Evolutionary conservation across 768 basidiomycete genomes (phyloP).

Genomic region (Tricholoma flavovirens): DNA sequence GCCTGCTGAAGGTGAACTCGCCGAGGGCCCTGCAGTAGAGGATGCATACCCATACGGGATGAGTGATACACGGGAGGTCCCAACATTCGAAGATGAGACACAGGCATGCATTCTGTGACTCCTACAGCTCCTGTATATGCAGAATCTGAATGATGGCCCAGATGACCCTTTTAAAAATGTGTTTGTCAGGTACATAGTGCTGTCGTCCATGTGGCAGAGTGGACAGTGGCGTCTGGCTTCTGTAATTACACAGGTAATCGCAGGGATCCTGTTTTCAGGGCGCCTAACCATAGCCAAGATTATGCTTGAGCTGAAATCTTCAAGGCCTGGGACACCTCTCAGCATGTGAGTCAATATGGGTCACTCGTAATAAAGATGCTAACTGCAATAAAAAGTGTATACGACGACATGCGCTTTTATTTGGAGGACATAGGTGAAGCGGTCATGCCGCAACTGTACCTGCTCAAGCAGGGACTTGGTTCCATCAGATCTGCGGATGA

Average conservation of each 20-base stretch:
- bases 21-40: no score
- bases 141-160: background rate
- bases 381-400: background rate
- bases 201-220: conserved; percentile 1
- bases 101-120: background rate
- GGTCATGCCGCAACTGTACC: conserved; percentile 10
- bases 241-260: conserved; percentile 12
- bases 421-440: conserved; percentile 2
- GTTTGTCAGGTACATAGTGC: conserved; percentile 1
- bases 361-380: background rate
- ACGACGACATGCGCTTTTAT: background rate
- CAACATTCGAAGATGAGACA: no score
- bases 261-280: conserved; percentile 4
- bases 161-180: background rate
- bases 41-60: no score
- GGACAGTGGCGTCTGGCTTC: conserved; percentile 3
- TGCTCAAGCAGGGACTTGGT: conserved; percentile 6
- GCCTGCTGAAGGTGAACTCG: no score
- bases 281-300: conserved; percentile 5
- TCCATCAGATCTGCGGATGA: conserved; percentile 10
- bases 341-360: background rate
- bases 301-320: background rate
- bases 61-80: no score
- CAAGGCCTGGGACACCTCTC: background rate
- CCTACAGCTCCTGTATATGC: background rate